Conservation (phyloP, 164 flowering plant species). For the Nymphaea colorata region DNA sequence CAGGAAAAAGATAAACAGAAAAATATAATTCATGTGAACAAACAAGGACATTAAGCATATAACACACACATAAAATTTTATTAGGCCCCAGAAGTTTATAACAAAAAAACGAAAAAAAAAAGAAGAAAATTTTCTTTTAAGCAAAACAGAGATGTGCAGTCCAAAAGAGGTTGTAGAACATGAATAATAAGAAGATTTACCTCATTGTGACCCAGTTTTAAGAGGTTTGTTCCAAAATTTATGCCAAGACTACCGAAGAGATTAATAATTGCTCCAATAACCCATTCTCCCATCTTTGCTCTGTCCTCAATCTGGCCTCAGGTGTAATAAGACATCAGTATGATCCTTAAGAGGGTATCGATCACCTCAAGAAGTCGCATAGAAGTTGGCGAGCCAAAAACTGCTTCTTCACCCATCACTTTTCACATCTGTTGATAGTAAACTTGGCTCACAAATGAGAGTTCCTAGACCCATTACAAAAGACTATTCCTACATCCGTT, state of each 20-base stretch:
- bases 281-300: constrained; percentile 64
- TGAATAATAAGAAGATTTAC: constrained; percentile 18
- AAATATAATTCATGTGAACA: not conserved
- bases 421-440: not conserved
- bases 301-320: not conserved
- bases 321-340: not conserved
- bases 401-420: not conserved
- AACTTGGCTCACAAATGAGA: too few species aligned
- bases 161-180: not conserved
- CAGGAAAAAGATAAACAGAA: not conserved
- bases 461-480: too few species aligned
- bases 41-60: not conserved
- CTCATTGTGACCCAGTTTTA: constrained; percentile 90
- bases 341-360: not conserved
- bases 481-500: too few species aligned
- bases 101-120: not conserved
- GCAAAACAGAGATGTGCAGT: not conserved
- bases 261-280: constrained; percentile 88
- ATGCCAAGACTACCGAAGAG: constrained; percentile 88
- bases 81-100: not conserved
- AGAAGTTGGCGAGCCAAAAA: not conserved
- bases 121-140: not conserved
- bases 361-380: not conserved
- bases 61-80: too few species aligned
- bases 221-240: constrained; percentile 94